Base-by-base conservation (phyloP, 176 grass and related monocot genomes). In the Pontederia crassipes region DNA sequence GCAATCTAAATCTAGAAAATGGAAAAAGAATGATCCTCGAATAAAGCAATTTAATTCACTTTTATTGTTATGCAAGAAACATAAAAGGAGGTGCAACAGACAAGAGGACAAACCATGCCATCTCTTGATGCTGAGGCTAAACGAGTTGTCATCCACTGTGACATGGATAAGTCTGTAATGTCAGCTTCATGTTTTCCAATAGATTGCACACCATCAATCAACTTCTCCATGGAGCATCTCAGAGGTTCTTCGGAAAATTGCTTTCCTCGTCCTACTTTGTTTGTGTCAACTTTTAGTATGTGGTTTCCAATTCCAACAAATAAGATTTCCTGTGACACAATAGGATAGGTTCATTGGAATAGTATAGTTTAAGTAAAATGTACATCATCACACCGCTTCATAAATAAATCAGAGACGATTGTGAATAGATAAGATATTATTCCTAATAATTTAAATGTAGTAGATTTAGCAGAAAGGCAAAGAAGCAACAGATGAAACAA, bases 91-190 rank as follows among this genome's bases (percentile, higher is more conserved):
- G n/a, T 24, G 56, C 55, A 17, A 54, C 11, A 68, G 4, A 15
- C 3, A 46, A 40, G 48, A 49, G 52, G 57, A 88, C 81, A 73
- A 78, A 97, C 92, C 83, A 48, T 91, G 75, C 92, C 92, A 90
- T 97, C 87, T 81, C 82, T 91, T 28, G 92, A 97, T 67, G 87
- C 76, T 49, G 92, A 97, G 69, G 81, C 92, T 8, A 97, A 70
- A 49, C 87, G 92, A 1, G 87, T 97, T 51, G 78, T 87, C 92
- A 97, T 97, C 92, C 92, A 97, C 68, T 97, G 92, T 55, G 87
- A 97, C 63, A 97, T 80, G 15, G 92, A 91, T 12, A 97, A 68
- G 74, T 89, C 87, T 28, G 84, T 97, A 28, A 97, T 48, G 59
- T 97, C 81, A 59, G 66, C 87, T 56, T 85, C 84, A 75, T 97